Evolutionary conservation across 805 yeast genomes (phyloP).

Genomic region (Starmerella sirachaensis): DNA sequence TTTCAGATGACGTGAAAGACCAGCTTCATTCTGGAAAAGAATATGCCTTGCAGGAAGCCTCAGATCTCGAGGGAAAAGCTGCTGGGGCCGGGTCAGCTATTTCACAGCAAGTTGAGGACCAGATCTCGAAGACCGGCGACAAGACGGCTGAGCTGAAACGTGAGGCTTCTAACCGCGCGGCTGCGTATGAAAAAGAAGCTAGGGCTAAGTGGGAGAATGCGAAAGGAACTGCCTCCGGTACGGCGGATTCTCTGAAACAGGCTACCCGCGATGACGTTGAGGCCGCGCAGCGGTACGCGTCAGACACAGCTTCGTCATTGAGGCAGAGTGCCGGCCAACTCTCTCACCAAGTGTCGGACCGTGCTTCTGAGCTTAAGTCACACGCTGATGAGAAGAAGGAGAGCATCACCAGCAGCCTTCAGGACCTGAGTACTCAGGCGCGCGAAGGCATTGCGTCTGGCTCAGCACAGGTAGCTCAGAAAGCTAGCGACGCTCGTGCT

Average conservation of each 20-base stretch:
- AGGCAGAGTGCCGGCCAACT: too few relatives aligned
- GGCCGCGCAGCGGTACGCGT: neutral
- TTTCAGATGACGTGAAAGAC: too few relatives aligned
- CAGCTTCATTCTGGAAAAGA: constrained; percentile 1
- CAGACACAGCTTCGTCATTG: too few relatives aligned
- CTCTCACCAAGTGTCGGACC: too few relatives aligned
- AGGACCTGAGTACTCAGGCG: too few relatives aligned
- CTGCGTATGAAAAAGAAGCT: neutral
- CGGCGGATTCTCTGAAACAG: neutral
- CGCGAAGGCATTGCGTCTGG: too few relatives aligned
- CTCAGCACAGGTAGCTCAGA: too few relatives aligned
- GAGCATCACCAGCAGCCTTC: too few relatives aligned
- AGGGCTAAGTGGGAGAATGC: neutral
- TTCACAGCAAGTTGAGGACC: too few relatives aligned
- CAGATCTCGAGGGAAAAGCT: neutral
- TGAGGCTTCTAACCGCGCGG: neutral
- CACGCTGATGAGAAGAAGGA: too few relatives aligned
- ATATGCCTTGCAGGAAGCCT: neutral
- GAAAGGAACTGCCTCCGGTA: neutral
- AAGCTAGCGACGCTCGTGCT: too few relatives aligned
- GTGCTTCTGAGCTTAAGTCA: too few relatives aligned
- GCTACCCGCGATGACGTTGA: neutral
- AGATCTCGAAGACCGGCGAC: neutral
- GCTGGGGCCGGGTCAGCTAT: neutral
- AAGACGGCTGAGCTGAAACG: constrained; percentile 3